These are phyloP conservation scores for Lachnellula suecica DNA, from an alignment of 2,329 filamentous ascomycete species.

Conservation along the genomic window DNA sequence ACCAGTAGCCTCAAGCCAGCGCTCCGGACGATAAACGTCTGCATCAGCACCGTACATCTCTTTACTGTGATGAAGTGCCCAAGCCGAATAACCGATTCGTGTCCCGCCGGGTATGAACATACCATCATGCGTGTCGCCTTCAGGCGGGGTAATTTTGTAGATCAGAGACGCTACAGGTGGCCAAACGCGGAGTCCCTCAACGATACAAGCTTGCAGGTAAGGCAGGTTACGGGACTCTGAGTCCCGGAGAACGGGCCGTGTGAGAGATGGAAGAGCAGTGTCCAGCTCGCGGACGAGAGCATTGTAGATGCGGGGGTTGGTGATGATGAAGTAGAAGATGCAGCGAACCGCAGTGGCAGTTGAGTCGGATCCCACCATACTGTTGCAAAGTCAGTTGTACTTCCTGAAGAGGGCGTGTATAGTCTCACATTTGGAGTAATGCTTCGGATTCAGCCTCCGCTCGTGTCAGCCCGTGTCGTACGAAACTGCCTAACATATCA, in stretches of 20 bases:
- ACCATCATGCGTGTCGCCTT: slow-evolving; percentile 17
- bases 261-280: background rate
- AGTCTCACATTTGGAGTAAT: too few relatives aligned
- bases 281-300: slow-evolving; percentile 10
- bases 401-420: too few relatives aligned
- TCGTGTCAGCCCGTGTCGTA: too few relatives aligned
- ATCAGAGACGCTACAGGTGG: slow-evolving; percentile 39
- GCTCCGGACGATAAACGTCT: slow-evolving; percentile 30
- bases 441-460: too few relatives aligned
- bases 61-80: slow-evolving; percentile 35
- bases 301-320: slow-evolving; percentile 1
- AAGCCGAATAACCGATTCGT: slow-evolving; percentile 23
- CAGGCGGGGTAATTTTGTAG: slow-evolving; percentile 13
- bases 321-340: too few relatives aligned
- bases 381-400: too few relatives aligned
- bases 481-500: too few relatives aligned
- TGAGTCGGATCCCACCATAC: too few relatives aligned
- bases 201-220: slow-evolving; percentile 50
- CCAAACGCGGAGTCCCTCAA: slow-evolving; percentile 47
- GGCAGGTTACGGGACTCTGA: slow-evolving; percentile 39
- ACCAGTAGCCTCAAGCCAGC: background rate
- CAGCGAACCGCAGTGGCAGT: too few relatives aligned
- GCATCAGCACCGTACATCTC: slow-evolving; percentile 38
- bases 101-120: slow-evolving; percentile 18
- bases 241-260: slow-evolving; percentile 27